These are phyloP conservation scores for Nicotiana benthamiana DNA, from an alignment of 257 asterid genomes.

Conservation along the genomic window DNA sequence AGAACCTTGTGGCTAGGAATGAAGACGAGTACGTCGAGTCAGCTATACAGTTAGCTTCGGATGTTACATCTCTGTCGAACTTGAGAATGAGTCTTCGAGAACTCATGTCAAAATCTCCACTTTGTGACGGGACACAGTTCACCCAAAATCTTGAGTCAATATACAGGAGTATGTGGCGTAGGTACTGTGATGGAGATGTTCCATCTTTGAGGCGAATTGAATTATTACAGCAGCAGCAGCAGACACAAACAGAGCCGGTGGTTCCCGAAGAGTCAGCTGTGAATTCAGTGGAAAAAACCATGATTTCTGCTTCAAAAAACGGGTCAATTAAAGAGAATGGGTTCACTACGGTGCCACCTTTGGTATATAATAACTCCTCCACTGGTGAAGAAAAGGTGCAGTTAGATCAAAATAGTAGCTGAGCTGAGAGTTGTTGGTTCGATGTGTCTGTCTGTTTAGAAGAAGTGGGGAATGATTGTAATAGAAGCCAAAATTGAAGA, in stretches of 20 bases:
- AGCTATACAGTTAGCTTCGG: constrained; percentile 68
- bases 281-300: constrained; percentile 23
- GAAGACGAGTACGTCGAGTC: constrained; percentile 79
- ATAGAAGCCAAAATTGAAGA: constrained; percentile 3
- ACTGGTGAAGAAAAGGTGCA: constrained; percentile 37
- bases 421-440: constrained; percentile 8
- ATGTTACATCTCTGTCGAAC: constrained; percentile 60
- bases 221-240: constrained; percentile 29
- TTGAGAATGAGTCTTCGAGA: constrained; percentile 66
- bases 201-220: constrained; percentile 70
- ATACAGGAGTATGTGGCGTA: constrained; percentile 72
- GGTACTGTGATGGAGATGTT: constrained; percentile 73
- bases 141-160: constrained; percentile 53
- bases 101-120: constrained; percentile 84
- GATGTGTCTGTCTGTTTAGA: background rate
- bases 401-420: constrained; percentile 14
- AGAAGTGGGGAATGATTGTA: constrained; percentile 7
- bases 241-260: constrained; percentile 10
- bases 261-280: constrained; percentile 26
- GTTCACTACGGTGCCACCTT: constrained; percentile 8
- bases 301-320: constrained; percentile 15
- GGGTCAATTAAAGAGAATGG: constrained; percentile 50
- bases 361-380: constrained; percentile 8
- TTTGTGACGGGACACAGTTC: constrained; percentile 72
- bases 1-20: constrained; percentile 59